phyloP scores from a whole-genome alignment of 78 protist species.

The Bodo saltans region DNA sequence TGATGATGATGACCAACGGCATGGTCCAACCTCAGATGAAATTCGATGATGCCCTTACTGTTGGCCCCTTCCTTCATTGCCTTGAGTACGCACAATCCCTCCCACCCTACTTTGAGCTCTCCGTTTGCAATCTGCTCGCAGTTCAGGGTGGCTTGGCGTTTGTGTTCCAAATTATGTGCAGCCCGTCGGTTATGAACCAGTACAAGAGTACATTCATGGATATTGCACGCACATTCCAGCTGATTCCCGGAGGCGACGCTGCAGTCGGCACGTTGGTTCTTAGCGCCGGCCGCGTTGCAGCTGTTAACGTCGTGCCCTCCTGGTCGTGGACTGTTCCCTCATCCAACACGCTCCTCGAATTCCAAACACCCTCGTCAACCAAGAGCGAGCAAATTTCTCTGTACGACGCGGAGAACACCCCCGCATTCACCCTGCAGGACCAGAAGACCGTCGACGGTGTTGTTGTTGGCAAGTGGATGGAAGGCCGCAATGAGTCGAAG shows the following conservation, averaged over 20 bases:
- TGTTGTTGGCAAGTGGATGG: not conserved
- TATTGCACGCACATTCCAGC: not conserved
- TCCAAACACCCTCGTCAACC: not conserved
- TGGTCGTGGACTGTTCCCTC: not conserved
- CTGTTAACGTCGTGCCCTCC: not conserved
- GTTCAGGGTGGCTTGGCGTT: not conserved
- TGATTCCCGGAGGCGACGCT: not conserved
- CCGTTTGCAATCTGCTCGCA: not conserved
- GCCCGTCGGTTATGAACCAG: not conserved
- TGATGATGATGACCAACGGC: not conserved
- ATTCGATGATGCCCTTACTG: not conserved
- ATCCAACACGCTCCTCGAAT: not conserved
- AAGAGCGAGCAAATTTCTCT: not conserved
- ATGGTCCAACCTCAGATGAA: not conserved
- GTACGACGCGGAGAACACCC: not conserved
- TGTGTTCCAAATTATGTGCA: not conserved
- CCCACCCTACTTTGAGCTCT: not conserved
- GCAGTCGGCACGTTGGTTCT: not conserved
- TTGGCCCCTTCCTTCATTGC: not conserved
- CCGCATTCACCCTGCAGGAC: not conserved
- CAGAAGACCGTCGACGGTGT: not conserved
- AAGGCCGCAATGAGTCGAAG: not conserved
- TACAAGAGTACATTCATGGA: not conserved
- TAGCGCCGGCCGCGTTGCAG: not conserved
- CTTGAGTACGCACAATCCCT: not conserved